Conservation (phyloP, 495 filamentous ascomycete genomes). For the Annulohypoxylon moriforme region DNA sequence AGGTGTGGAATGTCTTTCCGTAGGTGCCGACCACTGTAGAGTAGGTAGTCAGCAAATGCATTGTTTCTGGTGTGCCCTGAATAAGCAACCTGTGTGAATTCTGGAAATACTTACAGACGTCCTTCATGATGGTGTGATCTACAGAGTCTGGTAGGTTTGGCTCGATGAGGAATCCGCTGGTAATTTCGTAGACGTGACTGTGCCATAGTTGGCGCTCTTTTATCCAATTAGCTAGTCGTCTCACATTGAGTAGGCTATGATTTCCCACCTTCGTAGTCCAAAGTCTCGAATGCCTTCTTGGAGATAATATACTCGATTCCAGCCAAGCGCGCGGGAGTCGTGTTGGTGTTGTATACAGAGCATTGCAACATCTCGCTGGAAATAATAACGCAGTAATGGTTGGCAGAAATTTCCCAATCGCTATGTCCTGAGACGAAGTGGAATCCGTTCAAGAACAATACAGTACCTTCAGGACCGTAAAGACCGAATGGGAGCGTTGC, state of each 20-base stretch:
- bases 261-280: constrained; percentile 43
- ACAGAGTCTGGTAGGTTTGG: constrained; percentile 47
- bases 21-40: constrained; percentile 48
- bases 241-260: neutral
- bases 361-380: constrained; percentile 46
- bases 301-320: constrained; percentile 49
- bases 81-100: no score
- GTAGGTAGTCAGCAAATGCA: neutral
- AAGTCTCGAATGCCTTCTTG: constrained; percentile 39
- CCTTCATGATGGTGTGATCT: constrained; percentile 53
- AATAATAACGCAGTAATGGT: constrained; percentile 54
- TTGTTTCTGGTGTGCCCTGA: no score
- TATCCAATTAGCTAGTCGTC: neutral
- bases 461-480: constrained; percentile 44
- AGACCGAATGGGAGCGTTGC: constrained; percentile 45
- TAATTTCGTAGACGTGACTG: constrained; percentile 54
- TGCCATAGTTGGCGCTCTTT: constrained; percentile 54
- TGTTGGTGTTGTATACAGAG: constrained; percentile 44
- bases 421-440: constrained; percentile 52
- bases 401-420: constrained; percentile 49
- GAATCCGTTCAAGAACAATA: constrained; percentile 55
- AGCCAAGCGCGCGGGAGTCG: constrained; percentile 41
- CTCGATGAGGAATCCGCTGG: constrained; percentile 53
- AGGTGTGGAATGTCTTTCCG: constrained; percentile 55
- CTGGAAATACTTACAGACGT: constrained; percentile 29